These are phyloP conservation scores for Lactarius trivialis DNA, from an alignment of 768 basidiomycete species.

Conservation along the genomic window DNA sequence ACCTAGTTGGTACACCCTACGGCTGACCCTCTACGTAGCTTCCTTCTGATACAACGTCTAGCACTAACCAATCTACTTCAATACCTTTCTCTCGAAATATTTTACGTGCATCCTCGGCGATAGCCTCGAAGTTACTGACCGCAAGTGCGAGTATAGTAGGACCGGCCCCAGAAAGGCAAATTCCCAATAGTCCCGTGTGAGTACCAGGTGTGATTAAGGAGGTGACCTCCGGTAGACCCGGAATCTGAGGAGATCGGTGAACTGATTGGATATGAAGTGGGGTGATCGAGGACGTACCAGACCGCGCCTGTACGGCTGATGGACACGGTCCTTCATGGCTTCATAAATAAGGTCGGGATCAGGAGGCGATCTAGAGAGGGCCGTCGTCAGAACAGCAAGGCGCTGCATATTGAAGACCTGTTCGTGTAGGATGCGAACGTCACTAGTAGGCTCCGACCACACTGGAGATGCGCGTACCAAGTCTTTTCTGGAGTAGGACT, in stretches of 20 bases:
- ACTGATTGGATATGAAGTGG: background rate
- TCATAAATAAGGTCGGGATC: constrained; percentile 97
- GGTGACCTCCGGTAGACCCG: constrained; percentile 90
- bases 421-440: background rate
- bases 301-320: constrained; percentile 90
- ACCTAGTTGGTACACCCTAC: background rate
- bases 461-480: constrained; percentile 43
- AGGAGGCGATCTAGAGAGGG: constrained; percentile 82
- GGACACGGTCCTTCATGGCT: constrained; percentile 97
- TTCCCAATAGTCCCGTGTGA: constrained; percentile 93
- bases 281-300: constrained; percentile 48
- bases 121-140: constrained; percentile 72
- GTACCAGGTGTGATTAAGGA: constrained; percentile 78
- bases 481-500: constrained; percentile 81
- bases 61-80: constrained; percentile 85
- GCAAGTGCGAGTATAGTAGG: constrained; percentile 97
- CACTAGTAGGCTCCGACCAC: background rate
- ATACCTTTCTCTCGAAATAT: constrained; percentile 70
- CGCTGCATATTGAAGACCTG: constrained; percentile 98
- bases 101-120: constrained; percentile 71
- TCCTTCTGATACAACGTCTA: constrained; percentile 53
- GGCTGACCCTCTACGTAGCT: constrained; percentile 26
- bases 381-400: constrained; percentile 91
- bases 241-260: constrained; percentile 54
- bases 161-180: constrained; percentile 96